These are phyloP conservation scores for Cladorrhinum sp. DNA, from an alignment of 2,329 filamentous ascomycete species.

Conservation along the genomic window DNA sequence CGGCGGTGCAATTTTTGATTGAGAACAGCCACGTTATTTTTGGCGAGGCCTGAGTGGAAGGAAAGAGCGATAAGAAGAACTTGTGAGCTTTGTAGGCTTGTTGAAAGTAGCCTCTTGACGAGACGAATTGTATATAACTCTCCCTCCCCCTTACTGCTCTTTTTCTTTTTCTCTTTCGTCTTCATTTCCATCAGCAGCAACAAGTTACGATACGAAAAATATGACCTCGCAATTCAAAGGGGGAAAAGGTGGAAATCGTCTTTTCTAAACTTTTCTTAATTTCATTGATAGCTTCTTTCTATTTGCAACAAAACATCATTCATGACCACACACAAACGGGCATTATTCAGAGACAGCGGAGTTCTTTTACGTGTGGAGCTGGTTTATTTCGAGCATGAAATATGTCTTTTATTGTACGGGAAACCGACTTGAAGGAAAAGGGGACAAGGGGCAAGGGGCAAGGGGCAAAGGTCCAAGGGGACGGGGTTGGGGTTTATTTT, in stretches of 20 bases:
- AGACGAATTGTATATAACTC: neutral
- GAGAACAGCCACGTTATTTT: constrained; percentile 87
- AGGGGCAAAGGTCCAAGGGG: neutral
- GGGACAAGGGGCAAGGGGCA: neutral
- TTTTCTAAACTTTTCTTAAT: neutral
- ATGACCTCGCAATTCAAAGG: neutral
- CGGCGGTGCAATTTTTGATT: constrained; percentile 87
- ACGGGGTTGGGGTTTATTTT: neutral
- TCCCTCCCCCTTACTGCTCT: neutral
- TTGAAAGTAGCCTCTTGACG: constrained; percentile 9
- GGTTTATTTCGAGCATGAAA: neutral
- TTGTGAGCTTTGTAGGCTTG: constrained; percentile 1
- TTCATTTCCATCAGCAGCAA: neutral
- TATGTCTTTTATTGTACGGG: neutral
- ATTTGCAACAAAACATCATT: neutral
- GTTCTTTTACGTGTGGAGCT: neutral
- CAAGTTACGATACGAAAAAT: neutral
- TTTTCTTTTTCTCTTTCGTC: neutral
- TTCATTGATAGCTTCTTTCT: neutral
- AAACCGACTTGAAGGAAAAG: neutral
- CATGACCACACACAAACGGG: neutral
- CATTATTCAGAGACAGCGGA: neutral
- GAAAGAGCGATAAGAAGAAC: neutral
- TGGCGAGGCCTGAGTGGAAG: constrained; percentile 39
- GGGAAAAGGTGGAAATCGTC: neutral